Evolutionary conservation across 2,329 filamentous ascomycete species (phyloP).

Genomic region (Davidsoniella virescens): DNA sequence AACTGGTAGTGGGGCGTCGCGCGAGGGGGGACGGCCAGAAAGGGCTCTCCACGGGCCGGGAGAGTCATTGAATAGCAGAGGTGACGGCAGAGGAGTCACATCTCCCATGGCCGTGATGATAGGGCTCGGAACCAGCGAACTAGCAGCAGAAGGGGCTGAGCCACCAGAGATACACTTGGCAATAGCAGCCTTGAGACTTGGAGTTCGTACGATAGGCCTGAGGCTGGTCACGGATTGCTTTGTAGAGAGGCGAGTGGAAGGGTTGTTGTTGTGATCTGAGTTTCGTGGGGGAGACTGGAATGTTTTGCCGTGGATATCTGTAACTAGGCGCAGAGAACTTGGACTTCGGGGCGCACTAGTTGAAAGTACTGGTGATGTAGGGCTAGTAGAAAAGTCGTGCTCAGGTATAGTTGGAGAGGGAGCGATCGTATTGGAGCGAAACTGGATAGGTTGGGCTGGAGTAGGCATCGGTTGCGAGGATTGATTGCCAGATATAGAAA

Average conservation of each 20-base stretch:
- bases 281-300: slow-evolving; percentile 13
- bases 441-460: slow-evolving; percentile 6
- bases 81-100: slow-evolving; percentile 64
- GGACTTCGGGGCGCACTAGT: slow-evolving; percentile 11
- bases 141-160: slow-evolving; percentile 33
- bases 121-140: slow-evolving; percentile 55
- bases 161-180: slow-evolving; percentile 30
- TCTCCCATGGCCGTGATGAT: slow-evolving; percentile 61
- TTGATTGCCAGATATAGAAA: not conserved
- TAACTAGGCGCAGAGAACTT: slow-evolving; percentile 15
- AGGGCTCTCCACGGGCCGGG: slow-evolving; percentile 50
- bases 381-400: slow-evolving; percentile 13
- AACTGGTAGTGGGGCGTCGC: slow-evolving; percentile 21
- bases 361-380: slow-evolving; percentile 10
- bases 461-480: not conserved
- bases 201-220: slow-evolving; percentile 39
- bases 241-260: slow-evolving; percentile 20
- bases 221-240: slow-evolving; percentile 30
- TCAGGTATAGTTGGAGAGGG: slow-evolving; percentile 11
- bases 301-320: slow-evolving; percentile 13
- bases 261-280: slow-evolving; percentile 6
- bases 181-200: slow-evolving; percentile 43
- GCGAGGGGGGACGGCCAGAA: slow-evolving; percentile 14
- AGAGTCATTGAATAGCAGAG: slow-evolving; percentile 48
- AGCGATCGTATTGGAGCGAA: slow-evolving; percentile 13